phyloP scores from a whole-genome alignment of 192 early-diverging fungal genomes.

The Obelidium mucronatum region DNA sequence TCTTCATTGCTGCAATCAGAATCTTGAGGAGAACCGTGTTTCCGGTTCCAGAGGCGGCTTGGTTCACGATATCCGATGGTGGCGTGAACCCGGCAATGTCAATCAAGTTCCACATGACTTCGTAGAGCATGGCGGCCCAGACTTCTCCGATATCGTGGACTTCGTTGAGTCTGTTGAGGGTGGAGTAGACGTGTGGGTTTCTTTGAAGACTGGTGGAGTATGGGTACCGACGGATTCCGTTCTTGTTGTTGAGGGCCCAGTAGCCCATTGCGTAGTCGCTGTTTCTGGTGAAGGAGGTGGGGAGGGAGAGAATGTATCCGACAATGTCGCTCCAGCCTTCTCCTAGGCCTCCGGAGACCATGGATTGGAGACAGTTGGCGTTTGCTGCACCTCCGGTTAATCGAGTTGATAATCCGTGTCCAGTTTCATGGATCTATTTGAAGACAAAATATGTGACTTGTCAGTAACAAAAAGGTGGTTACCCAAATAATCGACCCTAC shows the following conservation, averaged over 20 bases:
- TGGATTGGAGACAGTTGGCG: constrained; percentile 83
- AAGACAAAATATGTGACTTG: too few relatives aligned
- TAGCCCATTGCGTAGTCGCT: too few relatives aligned
- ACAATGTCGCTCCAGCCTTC: too few relatives aligned
- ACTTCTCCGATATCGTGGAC: constrained; percentile 69
- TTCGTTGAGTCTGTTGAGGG: constrained; percentile 31
- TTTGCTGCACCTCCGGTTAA: too few relatives aligned
- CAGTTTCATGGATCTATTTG: constrained; percentile 65
- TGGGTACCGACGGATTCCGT: constrained; percentile 50
- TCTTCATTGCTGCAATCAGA: constrained; percentile 57
- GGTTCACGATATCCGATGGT: constrained; percentile 22
- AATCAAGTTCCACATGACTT: constrained; percentile 66
- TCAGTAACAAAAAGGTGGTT: too few relatives aligned
- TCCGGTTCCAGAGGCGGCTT: too few relatives aligned
- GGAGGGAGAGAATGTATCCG: too few relatives aligned
- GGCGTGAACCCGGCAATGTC: too few relatives aligned
- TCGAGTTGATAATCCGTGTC: constrained; percentile 62
- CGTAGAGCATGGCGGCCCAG: constrained; percentile 78
- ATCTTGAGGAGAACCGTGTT: constrained; percentile 36
- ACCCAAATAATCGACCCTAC: too few relatives aligned
- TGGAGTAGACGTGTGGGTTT: constrained; percentile 53
- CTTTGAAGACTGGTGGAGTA: too few relatives aligned
- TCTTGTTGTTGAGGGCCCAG: constrained; percentile 73
- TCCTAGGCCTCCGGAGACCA: constrained; percentile 85
- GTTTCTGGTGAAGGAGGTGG: too few relatives aligned